phyloP scores from a whole-genome alignment of 1,284 basidiomycete species.

The Ganoderma boninense region DNA sequence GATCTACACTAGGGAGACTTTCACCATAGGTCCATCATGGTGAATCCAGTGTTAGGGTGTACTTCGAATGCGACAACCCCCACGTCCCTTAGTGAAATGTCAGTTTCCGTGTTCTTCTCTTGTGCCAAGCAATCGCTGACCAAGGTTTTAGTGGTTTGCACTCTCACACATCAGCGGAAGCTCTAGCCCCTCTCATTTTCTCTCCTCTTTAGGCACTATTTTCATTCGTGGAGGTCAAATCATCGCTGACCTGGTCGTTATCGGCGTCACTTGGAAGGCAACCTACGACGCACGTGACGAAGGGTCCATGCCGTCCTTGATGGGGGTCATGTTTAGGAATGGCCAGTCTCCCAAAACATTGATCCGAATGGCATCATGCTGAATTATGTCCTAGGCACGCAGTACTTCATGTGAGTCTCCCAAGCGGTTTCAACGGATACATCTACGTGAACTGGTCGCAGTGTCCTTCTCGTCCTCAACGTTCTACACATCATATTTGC shows the following conservation, averaged over 20 bases:
- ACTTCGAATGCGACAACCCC: background rate
- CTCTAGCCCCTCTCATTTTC: background rate
- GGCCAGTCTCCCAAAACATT: background rate
- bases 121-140: too few relatives aligned
- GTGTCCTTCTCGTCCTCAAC: background rate
- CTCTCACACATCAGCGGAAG: too few relatives aligned
- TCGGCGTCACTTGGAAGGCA: conserved; percentile 1
- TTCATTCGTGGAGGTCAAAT: background rate
- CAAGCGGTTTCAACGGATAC: too few relatives aligned
- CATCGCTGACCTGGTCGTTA: background rate
- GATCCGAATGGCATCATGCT: too few relatives aligned
- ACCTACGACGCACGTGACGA: background rate
- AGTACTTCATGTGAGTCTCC: background rate
- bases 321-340: background rate
- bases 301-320: background rate
- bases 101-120: background rate
- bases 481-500: background rate
- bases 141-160: too few relatives aligned
- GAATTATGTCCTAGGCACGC: background rate
- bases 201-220: background rate
- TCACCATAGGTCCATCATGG: background rate
- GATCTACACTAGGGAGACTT: background rate
- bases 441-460: background rate
- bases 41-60: background rate
- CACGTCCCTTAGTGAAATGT: background rate